These are phyloP conservation scores for Ogataea hybrid DNA, from an alignment of 1,139 yeast species.

Conservation along the genomic window DNA sequence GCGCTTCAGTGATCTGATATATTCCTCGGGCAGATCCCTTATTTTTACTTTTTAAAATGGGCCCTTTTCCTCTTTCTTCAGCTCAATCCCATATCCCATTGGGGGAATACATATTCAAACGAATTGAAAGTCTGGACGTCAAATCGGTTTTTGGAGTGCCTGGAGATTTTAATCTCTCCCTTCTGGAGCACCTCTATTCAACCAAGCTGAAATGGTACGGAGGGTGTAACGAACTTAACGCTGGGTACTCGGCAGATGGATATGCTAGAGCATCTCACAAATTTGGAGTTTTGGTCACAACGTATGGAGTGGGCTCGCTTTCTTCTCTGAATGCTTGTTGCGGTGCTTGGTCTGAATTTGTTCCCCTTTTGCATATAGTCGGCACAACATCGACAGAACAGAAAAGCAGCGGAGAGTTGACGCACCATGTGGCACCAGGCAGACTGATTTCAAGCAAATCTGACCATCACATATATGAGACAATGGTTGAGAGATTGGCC, in stretches of 20 bases:
- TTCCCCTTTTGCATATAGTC: constrained; percentile 82
- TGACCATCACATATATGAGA: constrained; percentile 63
- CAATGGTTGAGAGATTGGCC: constrained; percentile 56
- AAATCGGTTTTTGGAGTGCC: constrained; percentile 50
- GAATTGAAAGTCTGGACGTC: constrained; percentile 46
- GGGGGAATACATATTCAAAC: constrained; percentile 50
- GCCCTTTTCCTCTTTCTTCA: constrained; percentile 24
- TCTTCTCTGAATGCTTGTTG: constrained; percentile 81
- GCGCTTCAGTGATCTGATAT: background rate
- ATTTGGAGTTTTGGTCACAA: constrained; percentile 41
- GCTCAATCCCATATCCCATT: constrained; percentile 31
- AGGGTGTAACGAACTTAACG: constrained; percentile 34
- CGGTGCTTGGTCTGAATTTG: constrained; percentile 79
- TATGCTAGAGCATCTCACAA: constrained; percentile 32
- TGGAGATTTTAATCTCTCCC: constrained; percentile 36
- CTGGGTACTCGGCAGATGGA: constrained; percentile 54
- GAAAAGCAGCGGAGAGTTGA: constrained; percentile 27
- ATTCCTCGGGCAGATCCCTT: background rate
- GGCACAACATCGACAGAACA: constrained; percentile 61
- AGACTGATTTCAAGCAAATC: constrained; percentile 40
- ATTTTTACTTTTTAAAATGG: constrained; percentile 15
- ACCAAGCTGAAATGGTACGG: constrained; percentile 33
- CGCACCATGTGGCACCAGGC: constrained; percentile 70
- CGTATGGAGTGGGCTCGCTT: constrained; percentile 87
- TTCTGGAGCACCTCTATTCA: constrained; percentile 33